Percentiles rank a stretch among this genome's conserved stretches.
phyloP scores from a whole-genome alignment of 2,329 filamentous ascomycete genomes.

The Herpotrichia juniperi region DNA sequence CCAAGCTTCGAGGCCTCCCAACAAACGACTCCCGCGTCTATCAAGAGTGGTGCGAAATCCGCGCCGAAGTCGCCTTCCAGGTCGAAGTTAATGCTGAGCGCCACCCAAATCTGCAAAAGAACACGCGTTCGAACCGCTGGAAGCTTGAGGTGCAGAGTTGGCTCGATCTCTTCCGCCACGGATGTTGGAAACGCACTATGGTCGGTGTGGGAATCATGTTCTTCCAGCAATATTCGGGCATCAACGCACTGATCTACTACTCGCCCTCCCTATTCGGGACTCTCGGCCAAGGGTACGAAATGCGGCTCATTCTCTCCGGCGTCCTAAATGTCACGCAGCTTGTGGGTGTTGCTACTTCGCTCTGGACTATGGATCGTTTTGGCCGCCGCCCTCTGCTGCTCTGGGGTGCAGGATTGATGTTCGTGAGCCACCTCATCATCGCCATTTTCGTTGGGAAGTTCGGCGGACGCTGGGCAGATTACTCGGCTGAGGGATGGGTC shows the following conservation, averaged over 20 bases:
- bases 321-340: conserved; percentile 64
- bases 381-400: conserved; percentile 50
- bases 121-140: conserved; percentile 38
- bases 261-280: conserved; percentile 66
- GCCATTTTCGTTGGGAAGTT: conserved; percentile 62
- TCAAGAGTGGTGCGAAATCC: conserved; percentile 60
- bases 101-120: conserved; percentile 41
- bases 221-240: conserved; percentile 52
- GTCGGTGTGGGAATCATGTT: conserved; percentile 51
- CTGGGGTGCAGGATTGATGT: conserved; percentile 54
- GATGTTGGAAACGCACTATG: conserved; percentile 51
- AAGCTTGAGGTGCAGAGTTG: conserved; percentile 53
- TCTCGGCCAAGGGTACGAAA: conserved; percentile 61
- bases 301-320: conserved; percentile 66
- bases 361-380: conserved; percentile 53
- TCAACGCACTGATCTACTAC: conserved; percentile 63
- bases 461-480: conserved; percentile 56
- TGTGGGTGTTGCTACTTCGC: conserved; percentile 46
- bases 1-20: conserved; percentile 57
- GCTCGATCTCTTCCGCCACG: conserved; percentile 55
- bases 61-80: conserved; percentile 61
- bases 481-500: conserved; percentile 60
- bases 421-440: conserved; percentile 60
- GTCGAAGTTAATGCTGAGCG: conserved; percentile 50
- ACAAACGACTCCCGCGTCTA: conserved; percentile 56